Conservation (phyloP, 306 rosid genomes). For the Castanopsis chinensis region DNA sequence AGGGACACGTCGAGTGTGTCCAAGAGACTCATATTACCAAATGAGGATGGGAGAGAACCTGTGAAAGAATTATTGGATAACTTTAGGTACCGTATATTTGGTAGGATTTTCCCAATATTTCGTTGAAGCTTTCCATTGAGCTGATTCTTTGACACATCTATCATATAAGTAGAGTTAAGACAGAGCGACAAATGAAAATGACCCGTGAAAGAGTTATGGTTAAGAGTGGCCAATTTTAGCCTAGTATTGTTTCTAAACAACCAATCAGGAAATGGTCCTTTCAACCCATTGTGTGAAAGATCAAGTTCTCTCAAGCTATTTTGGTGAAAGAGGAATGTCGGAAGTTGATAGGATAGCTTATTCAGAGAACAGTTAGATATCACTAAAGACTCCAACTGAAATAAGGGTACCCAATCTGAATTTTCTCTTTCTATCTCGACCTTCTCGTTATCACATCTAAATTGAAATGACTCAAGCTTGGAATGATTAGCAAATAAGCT, state of each 20-base stretch:
- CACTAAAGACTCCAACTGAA: constrained; percentile 4
- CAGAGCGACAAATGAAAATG: background rate
- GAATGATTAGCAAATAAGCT: constrained; percentile 16
- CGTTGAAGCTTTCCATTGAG: too few relatives aligned
- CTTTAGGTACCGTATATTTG: too few relatives aligned
- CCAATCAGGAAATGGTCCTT: too few relatives aligned
- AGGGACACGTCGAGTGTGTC: too few relatives aligned
- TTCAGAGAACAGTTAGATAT: background rate
- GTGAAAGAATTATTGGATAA: too few relatives aligned
- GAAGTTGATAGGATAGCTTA: background rate
- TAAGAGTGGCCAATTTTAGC: background rate
- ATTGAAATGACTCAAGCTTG: background rate
- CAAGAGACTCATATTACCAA: too few relatives aligned
- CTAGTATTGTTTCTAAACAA: background rate
- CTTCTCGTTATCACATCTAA: background rate
- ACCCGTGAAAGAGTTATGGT: background rate
- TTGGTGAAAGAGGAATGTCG: background rate
- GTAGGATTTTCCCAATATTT: too few relatives aligned
- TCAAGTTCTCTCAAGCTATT: too few relatives aligned
- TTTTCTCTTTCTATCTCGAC: fast-evolving
- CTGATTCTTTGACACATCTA: too few relatives aligned
- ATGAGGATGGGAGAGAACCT: too few relatives aligned
- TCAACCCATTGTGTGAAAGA: too few relatives aligned
- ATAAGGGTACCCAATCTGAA: background rate
- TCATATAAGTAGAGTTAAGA: background rate